Percentiles rank a stretch among this genome's conserved stretches.
Evolutionary conservation across 345 rosid species (phyloP).

Genomic region (Ceriops zippeliana): DNA sequence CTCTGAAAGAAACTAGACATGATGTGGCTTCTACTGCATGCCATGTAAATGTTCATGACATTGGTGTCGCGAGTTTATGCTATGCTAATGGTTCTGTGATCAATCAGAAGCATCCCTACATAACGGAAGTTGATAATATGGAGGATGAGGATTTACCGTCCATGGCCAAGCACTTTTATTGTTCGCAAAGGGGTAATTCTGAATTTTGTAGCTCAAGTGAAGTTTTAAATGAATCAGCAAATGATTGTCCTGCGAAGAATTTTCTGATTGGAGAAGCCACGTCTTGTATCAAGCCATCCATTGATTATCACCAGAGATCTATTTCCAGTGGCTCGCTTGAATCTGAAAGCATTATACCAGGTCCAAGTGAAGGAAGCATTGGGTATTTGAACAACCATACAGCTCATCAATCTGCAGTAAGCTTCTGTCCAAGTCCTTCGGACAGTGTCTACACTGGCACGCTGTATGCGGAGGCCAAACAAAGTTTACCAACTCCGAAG

Average conservation of each 20-base stretch:
- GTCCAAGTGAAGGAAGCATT: constrained; percentile 27
- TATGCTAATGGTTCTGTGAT: constrained; percentile 27
- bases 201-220: constrained; percentile 16
- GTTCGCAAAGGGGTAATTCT: constrained; percentile 21
- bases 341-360: constrained; percentile 38
- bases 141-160: constrained; percentile 30
- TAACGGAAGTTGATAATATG: constrained; percentile 8
- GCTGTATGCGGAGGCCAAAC: constrained; percentile 55
- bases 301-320: constrained; percentile 35
- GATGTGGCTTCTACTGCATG: constrained; percentile 27
- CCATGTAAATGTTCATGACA: constrained; percentile 12
- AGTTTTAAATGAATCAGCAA: constrained; percentile 15
- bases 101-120: constrained; percentile 29
- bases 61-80: constrained; percentile 19
- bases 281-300: constrained; percentile 31
- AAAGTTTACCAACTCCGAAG: constrained; percentile 73
- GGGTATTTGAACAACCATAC: constrained; percentile 29
- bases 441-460: constrained; percentile 56
- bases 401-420: constrained; percentile 35
- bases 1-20: constrained; percentile 39
- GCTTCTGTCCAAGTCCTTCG: constrained; percentile 57
- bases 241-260: constrained; percentile 20
- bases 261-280: constrained; percentile 16
- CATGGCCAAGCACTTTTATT: constrained; percentile 30
- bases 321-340: constrained; percentile 37